Evolutionary conservation across 768 basidiomycete genomes (phyloP), one percentile per base, ranked within the genome.

Genomic region (Boletus reticulatus): DNA sequence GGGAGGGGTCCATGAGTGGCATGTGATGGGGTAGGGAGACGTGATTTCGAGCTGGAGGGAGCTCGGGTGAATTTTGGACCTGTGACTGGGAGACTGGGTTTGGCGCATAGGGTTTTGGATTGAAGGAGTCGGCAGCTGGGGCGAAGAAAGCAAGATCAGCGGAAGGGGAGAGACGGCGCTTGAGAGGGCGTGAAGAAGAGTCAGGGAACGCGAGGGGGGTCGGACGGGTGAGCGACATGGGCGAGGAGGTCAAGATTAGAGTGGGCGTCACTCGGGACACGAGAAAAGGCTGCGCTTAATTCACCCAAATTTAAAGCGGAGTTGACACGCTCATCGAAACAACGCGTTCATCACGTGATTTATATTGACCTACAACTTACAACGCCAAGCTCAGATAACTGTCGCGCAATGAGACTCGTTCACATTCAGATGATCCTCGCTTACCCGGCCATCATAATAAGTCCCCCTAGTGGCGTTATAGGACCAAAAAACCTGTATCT

Each of bases 391-490:
- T 74, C 39, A 83, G 55, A 61, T 85, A 87, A 57, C 85, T 84
- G 58, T 57, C 29, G 13, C 27, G 5, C 13, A 29, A 34, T 64
- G 48, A 59, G 59, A 48, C 43, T 54, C 36, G 49, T 38, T 29
- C 45, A 3, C 27, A 44, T 32, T 17, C 41, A 48, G 13, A 49
- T n/a, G 34, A 34, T 48, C 46, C 36, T 37, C 24, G 57, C 83
- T 73, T 63, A 88, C 86, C 88, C 88, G 32, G 82, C 81, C 61
- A 88, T 86, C 83, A 86, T 83, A 1, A 82, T 48, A 19, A 78
- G 52, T 4, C 82, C 88, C 2, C 87, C 88, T 9, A 89, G 60
- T 0, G 88, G 88, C 29, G 87, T 89, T 48, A 86, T 71, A 9
- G 85, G 86, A 0, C 86, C 88, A 22, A 88, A 60, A 56, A 78